Conservation (phyloP, 2,329 filamentous ascomycete genomes). For the Davidsoniella neocaledoniae region DNA sequence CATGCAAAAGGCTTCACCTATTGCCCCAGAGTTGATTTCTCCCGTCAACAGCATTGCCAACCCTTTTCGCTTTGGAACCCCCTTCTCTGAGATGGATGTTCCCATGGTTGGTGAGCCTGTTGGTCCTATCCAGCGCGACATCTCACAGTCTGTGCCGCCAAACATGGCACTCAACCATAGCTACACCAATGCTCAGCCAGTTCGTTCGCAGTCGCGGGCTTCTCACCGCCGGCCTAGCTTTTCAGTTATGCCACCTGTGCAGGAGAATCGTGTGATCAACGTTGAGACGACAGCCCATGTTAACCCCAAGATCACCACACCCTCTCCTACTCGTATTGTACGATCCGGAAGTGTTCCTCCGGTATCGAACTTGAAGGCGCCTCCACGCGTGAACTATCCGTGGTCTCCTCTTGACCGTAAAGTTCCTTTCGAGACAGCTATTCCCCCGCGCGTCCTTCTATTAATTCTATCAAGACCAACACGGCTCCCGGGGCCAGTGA, state of each 20-base stretch:
- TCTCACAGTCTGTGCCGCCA: constrained; percentile 81
- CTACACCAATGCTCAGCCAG: constrained; percentile 33
- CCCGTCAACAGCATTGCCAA: constrained; percentile 25
- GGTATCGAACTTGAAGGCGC: constrained; percentile 21
- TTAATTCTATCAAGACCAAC: background rate
- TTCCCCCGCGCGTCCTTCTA: constrained; percentile 20
- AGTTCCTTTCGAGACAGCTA: constrained; percentile 27
- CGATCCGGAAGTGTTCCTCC: constrained; percentile 17
- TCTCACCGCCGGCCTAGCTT: constrained; percentile 51
- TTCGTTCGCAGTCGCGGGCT: constrained; percentile 35
- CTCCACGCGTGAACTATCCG: constrained; percentile 37
- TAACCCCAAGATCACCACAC: constrained; percentile 15
- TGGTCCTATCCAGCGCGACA: constrained; percentile 59
- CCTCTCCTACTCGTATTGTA: constrained; percentile 20
- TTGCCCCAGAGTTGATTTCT: constrained; percentile 40
- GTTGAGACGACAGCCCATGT: no score
- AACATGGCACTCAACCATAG: constrained; percentile 47
- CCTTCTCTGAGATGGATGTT: constrained; percentile 80
- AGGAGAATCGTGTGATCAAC: constrained; percentile 35
- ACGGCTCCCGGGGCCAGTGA: background rate
- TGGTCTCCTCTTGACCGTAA: constrained; percentile 35
- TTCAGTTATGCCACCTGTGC: constrained; percentile 49
- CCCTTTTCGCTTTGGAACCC: constrained; percentile 65
- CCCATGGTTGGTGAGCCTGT: constrained; percentile 58
- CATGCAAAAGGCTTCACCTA: constrained; percentile 34